A percentile compares a stretch with the other conserved stretches of the same genome.
phyloP scores from a whole-genome alignment of 768 basidiomycete genomes.

The Boletellus ananas region DNA sequence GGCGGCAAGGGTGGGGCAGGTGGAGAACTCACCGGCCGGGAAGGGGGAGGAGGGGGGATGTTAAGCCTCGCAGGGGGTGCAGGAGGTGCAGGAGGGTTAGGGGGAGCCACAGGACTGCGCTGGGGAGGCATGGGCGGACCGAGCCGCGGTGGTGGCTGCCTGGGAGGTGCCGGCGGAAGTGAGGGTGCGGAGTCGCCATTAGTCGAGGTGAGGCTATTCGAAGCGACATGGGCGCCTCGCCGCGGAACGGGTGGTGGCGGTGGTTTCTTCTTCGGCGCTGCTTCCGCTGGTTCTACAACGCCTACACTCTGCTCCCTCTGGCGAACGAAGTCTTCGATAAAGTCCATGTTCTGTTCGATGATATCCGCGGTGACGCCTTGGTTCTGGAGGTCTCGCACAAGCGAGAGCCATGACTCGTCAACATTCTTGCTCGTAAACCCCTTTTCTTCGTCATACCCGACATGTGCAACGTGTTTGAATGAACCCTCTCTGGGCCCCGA shows the following conservation, averaged over 20 bases:
- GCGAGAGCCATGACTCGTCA: constrained; percentile 81
- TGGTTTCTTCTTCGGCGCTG: constrained; percentile 44
- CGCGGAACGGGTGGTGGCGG: constrained; percentile 36
- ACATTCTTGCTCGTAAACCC: constrained; percentile 87
- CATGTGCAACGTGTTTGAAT: constrained; percentile 90
- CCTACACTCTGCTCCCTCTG: constrained; percentile 35
- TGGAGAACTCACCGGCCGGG: constrained; percentile 32
- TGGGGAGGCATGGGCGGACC: constrained; percentile 15
- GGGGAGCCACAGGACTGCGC: constrained; percentile 27
- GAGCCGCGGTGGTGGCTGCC: constrained; percentile 30
- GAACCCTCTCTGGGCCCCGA: constrained; percentile 74
- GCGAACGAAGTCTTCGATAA: constrained; percentile 80
- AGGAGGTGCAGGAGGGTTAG: constrained; percentile 30
- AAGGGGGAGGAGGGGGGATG: constrained; percentile 32
- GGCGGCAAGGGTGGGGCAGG: constrained; percentile 30
- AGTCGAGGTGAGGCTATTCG: constrained; percentile 24
- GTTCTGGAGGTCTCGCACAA: constrained; percentile 62
- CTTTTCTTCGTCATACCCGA: constrained; percentile 86
- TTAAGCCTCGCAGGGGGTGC: constrained; percentile 31
- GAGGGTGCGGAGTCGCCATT: constrained; percentile 22
- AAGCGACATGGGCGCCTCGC: constrained; percentile 25
- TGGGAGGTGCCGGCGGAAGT: constrained; percentile 33
- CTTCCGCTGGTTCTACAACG: constrained; percentile 33
- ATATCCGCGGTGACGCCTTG: constrained; percentile 65
- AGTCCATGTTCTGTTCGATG: constrained; percentile 78